Conservation (phyloP, 768 basidiomycete species). For the Termitomyces sp. region DNA sequence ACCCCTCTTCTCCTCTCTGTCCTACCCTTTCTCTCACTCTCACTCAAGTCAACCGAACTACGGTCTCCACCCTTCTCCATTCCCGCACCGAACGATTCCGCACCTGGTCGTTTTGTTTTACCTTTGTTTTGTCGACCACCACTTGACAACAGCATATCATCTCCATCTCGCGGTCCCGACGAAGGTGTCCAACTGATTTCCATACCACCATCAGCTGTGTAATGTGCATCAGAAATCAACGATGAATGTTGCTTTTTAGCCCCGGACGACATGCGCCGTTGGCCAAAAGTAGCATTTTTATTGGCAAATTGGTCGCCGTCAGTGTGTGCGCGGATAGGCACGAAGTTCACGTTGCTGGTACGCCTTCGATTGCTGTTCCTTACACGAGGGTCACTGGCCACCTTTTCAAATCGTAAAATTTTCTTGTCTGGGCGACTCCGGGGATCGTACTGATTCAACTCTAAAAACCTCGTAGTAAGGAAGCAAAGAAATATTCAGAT, state of each 20-base stretch:
- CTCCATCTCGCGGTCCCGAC: constrained; percentile 29
- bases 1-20: constrained; percentile 70
- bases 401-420: constrained; percentile 41
- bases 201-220: constrained; percentile 56
- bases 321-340: constrained; percentile 52
- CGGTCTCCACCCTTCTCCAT: constrained; percentile 75
- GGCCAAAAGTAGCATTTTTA: constrained; percentile 63
- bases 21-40: constrained; percentile 73
- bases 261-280: constrained; percentile 39
- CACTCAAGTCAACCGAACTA: constrained; percentile 40
- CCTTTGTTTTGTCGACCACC: constrained; percentile 22
- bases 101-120: constrained; percentile 46
- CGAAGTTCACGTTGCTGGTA: constrained; percentile 41
- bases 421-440: constrained; percentile 43
- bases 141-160: constrained; percentile 19
- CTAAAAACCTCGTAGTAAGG: constrained; percentile 21
- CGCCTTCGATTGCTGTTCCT: constrained; percentile 39
- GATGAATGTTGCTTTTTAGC: constrained; percentile 8
- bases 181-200: constrained; percentile 83
- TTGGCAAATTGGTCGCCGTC: constrained; percentile 24
- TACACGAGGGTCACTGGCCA: constrained; percentile 33
- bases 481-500: constrained; percentile 3
- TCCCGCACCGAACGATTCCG: constrained; percentile 81
- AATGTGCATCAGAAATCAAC: constrained; percentile 15
- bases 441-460: constrained; percentile 45